These are phyloP conservation scores for Chamaenerion angustifolium DNA, from an alignment of 345 rosid species.

Conservation along the genomic window DNA sequence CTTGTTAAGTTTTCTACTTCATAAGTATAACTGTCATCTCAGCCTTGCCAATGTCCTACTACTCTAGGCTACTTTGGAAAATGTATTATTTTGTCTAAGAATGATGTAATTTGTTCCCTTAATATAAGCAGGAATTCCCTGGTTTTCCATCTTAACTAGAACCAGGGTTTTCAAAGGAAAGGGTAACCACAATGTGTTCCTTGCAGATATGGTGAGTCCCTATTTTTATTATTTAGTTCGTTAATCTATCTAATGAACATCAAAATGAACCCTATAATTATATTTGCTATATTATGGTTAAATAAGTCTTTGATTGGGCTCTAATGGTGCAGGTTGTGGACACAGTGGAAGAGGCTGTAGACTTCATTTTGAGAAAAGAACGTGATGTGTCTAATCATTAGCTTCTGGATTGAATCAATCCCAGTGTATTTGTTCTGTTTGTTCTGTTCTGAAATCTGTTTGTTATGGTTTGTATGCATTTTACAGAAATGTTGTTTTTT, in stretches of 20 bases:
- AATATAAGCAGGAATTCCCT: constrained; percentile 53
- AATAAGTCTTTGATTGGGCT: neutral
- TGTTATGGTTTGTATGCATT: too few relatives aligned
- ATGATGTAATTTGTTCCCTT: neutral
- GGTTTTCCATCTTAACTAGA: constrained; percentile 88
- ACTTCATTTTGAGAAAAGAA: constrained; percentile 45
- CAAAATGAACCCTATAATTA: neutral
- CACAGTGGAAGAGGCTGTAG: constrained; percentile 69
- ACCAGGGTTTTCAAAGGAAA: constrained; percentile 76
- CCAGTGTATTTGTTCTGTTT: too few relatives aligned
- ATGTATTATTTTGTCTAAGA: too few relatives aligned
- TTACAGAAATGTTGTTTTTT: too few relatives aligned
- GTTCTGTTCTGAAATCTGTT: too few relatives aligned
- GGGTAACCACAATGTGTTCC: constrained; percentile 39
- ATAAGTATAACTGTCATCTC: neutral
- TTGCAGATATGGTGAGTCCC: constrained; percentile 51
- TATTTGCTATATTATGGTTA: neutral
- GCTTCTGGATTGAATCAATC: too few relatives aligned
- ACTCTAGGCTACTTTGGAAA: neutral
- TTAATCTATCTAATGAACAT: too few relatives aligned
- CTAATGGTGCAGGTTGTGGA: constrained; percentile 52
- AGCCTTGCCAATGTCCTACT: neutral
- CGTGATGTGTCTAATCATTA: neutral
- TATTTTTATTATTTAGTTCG: neutral
- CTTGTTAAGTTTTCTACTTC: too few relatives aligned